A percentile compares a stretch with the other conserved stretches of the same genome.
These are phyloP conservation scores for Didymellaceae sp. DNA, from an alignment of 2,329 filamentous ascomycete species.

Conservation along the genomic window DNA sequence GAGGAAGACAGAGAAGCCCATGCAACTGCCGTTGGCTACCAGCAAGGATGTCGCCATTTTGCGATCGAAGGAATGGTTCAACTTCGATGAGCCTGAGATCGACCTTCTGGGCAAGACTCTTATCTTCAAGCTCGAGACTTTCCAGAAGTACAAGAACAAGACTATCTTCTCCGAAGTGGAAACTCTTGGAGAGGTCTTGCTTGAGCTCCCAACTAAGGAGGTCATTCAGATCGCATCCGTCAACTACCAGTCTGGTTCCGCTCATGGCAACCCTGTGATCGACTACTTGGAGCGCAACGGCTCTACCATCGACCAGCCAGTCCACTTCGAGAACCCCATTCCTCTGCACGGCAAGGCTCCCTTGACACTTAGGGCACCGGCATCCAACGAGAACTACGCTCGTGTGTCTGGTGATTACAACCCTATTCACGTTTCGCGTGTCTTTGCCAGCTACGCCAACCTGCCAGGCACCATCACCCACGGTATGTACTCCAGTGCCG, in stretches of 20 bases:
- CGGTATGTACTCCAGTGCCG: slow-evolving; percentile 98
- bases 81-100: slow-evolving; percentile 80
- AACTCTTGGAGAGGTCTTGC: slow-evolving; percentile 88
- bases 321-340: slow-evolving; percentile 97
- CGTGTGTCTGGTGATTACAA: slow-evolving; percentile 98
- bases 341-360: slow-evolving; percentile 92
- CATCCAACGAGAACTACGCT: slow-evolving; percentile 97
- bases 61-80: slow-evolving; percentile 98
- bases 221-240: slow-evolving; percentile 97
- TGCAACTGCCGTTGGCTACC: slow-evolving; percentile 87
- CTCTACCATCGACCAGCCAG: slow-evolving; percentile 89
- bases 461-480: slow-evolving; percentile 97
- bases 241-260: slow-evolving; percentile 89
- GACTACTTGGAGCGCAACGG: slow-evolving; percentile 95
- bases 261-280: slow-evolving; percentile 94
- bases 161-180: slow-evolving; percentile 88
- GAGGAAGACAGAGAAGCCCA: slow-evolving; percentile 92
- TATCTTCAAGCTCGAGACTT: slow-evolving; percentile 91
- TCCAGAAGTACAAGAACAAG: slow-evolving; percentile 95
- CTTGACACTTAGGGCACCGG: slow-evolving; percentile 85
- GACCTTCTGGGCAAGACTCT: slow-evolving; percentile 92
- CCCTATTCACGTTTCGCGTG: slow-evolving; percentile 96
- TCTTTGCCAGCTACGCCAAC: slow-evolving; percentile 95
- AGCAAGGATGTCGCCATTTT: slow-evolving; percentile 92
- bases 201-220: slow-evolving; percentile 96